These are phyloP conservation scores for Lizanozyma gosingica DNA, from an alignment of 1,139 yeast species.

Conservation along the genomic window DNA sequence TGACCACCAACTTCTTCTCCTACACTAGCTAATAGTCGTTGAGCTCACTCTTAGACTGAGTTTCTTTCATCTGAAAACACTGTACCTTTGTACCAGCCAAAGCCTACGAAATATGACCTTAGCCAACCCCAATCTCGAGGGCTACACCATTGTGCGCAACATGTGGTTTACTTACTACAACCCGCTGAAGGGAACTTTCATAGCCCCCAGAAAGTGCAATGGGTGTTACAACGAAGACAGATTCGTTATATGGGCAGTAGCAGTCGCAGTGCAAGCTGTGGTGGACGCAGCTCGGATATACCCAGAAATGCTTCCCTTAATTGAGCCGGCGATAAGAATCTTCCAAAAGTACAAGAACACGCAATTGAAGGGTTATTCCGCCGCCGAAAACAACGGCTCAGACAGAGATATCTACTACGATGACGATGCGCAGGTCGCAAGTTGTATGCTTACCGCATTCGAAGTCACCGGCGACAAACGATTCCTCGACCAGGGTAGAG, in stretches of 20 bases:
- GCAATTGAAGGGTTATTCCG: constrained; percentile 45
- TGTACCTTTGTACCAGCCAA: no score
- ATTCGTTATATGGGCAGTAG: constrained; percentile 61
- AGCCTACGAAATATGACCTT: no score
- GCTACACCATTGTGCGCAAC: constrained; percentile 35
- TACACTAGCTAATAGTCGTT: no score
- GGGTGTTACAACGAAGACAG: constrained; percentile 49
- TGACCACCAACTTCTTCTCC: no score
- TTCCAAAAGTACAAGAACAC: constrained; percentile 47
- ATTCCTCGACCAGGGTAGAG: constrained; percentile 50
- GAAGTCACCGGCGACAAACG: constrained; percentile 54
- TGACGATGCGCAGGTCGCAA: constrained; percentile 70
- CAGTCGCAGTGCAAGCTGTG: constrained; percentile 55
- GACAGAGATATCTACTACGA: constrained; percentile 64
- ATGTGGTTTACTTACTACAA: constrained; percentile 44
- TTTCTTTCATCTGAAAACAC: no score
- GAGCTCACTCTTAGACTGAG: no score
- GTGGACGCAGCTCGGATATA: constrained; percentile 55
- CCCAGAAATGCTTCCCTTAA: constrained; percentile 48
- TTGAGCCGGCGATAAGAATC: constrained; percentile 44
- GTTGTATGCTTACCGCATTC: constrained; percentile 58
- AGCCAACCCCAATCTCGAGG: constrained; percentile 41
- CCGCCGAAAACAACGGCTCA: constrained; percentile 47
- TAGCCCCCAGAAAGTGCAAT: constrained; percentile 30
- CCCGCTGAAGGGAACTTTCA: constrained; percentile 31